Conservation (phyloP, 192 early-diverging fungal species). For the Phycomyces nitens region DNA sequence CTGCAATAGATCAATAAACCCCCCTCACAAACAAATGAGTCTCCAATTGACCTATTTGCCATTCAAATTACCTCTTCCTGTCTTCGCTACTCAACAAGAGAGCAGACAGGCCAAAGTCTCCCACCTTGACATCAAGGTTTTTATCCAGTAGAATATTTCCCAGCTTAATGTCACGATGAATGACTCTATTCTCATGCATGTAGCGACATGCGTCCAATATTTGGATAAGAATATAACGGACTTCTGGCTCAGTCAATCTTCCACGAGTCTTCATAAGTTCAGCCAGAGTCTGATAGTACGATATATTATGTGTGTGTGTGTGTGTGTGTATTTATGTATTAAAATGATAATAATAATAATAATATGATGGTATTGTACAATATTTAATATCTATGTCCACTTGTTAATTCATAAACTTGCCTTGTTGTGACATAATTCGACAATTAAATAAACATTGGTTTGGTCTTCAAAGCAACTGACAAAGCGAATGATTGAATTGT, state of each 20-base stretch:
- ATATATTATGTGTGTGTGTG: background rate
- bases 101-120: slow-evolving; percentile 95
- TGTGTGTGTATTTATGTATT: background rate
- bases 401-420: slow-evolving; percentile 40
- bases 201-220: slow-evolving; percentile 75
- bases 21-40: too few species aligned
- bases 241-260: slow-evolving; percentile 85
- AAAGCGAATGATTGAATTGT: slow-evolving; percentile 81
- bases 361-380: background rate
- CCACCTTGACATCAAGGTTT: slow-evolving; percentile 84
- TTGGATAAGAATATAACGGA: slow-evolving; percentile 82
- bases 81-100: slow-evolving; percentile 73
- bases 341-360: background rate
- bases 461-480: slow-evolving; percentile 85
- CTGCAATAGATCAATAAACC: slow-evolving; percentile 30
- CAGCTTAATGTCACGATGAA: slow-evolving; percentile 95
- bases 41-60: too few species aligned
- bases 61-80: slow-evolving; percentile 72
- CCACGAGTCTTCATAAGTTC: slow-evolving; percentile 74
- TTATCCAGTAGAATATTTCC: slow-evolving; percentile 86
- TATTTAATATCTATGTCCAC: too few species aligned
- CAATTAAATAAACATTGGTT: slow-evolving; percentile 79
- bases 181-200: slow-evolving; percentile 75
- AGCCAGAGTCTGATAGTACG: slow-evolving; percentile 66
- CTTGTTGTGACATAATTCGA: slow-evolving; percentile 90